Evolutionary conservation across 495 filamentous ascomycete species (phyloP), one percentile per base, ranked within the genome.

Genomic region (Xylaria nigripes): DNA sequence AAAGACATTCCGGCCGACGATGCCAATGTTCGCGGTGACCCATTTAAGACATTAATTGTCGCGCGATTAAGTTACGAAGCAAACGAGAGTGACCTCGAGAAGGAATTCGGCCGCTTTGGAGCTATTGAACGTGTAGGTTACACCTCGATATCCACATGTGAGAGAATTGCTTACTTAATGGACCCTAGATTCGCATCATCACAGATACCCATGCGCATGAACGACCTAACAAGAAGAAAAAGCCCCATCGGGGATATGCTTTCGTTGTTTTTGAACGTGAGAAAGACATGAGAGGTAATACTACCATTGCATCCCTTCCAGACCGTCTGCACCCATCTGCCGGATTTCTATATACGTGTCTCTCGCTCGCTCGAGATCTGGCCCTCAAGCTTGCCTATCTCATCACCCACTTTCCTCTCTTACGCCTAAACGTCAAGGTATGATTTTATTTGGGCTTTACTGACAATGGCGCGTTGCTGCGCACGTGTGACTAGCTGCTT

Each of bases 251-350:
- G 60, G 93, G 93, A 57, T 98, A 98, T 73, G 93, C 90, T 54
- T 98, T 98, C 68, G 85, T 98, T 61, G 90, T 96, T 45, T 98
- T 90, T 68, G 92, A 97, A 72, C 84, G 89, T 64, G 93, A 97
- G 70, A 91, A 92, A 72, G 93, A 98, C 66, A 96, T 98, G 94
- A 96, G 95, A 86, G 92, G 93, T 96, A 95, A 78, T 72, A 60
- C 64, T 57, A 55, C 66, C 65, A 68, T 65, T 57, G 64, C 62
- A 63, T 70, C 61, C 65, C 60, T 62, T 58, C 62, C 44, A 66
- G 52, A 68, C 72, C 62, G 61, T 46, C 60, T 55, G 34, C 44
- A 57, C 46, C 57, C 56, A 60, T 52, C 67, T 57, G 57, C 67
- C 68, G 72, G 71, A 67, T 60, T 55, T 56, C 58, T 52, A 64